A percentile compares a stretch with the other conserved stretches of the same genome.
phyloP scores from a whole-genome alignment of 371 early-diverging fungal genomes.

The Mucor ambiguus region DNA sequence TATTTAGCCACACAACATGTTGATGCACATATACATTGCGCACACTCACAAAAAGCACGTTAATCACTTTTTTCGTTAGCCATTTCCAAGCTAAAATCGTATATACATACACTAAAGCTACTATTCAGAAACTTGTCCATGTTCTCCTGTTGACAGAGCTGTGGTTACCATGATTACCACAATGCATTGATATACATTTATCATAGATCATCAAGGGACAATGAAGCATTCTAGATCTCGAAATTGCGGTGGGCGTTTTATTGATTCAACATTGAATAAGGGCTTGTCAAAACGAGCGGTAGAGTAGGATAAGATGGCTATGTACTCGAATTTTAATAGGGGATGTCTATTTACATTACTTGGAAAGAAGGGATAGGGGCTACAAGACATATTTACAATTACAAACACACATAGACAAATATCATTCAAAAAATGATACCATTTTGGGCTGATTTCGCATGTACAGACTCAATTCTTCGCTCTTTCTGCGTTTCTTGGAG shows the following conservation, averaged over 20 bases:
- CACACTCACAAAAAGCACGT: background rate
- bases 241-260: background rate
- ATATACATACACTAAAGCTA: background rate
- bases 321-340: background rate
- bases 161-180: too few relatives aligned
- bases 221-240: too few relatives aligned
- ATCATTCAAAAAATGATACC: slow-evolving; percentile 11
- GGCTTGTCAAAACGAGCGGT: background rate
- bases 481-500: slow-evolving; percentile 11
- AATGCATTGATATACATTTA: too few relatives aligned
- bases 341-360: background rate
- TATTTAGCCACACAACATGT: slow-evolving; percentile 3
- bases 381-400: background rate
- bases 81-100: background rate
- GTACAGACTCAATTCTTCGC: slow-evolving; percentile 12
- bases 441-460: slow-evolving; percentile 8
- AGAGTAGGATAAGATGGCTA: background rate
- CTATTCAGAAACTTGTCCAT: background rate
- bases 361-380: background rate
- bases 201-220: too few relatives aligned
- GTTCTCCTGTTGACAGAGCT: background rate
- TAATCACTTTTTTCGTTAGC: background rate
- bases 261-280: background rate
- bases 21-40: background rate
- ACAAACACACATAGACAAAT: background rate